These are phyloP conservation scores for Phylloporus sp. DNA, from an alignment of 768 basidiomycete species.

Conservation along the genomic window DNA sequence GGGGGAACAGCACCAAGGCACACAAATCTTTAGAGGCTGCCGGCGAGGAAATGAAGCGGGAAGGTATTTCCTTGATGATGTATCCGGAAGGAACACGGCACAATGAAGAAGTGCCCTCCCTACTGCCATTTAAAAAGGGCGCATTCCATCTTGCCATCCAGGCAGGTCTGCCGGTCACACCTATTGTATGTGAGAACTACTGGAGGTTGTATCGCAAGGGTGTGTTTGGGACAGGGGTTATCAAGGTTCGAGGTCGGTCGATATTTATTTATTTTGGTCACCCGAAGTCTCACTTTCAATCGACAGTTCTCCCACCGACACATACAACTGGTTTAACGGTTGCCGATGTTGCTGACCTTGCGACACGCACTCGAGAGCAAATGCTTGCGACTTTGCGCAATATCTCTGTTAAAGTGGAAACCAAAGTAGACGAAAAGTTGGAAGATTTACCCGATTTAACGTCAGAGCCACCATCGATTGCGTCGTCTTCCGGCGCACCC, in stretches of 20 bases:
- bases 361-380: slow-evolving; percentile 60
- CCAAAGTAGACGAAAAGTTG: slow-evolving; percentile 17
- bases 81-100: slow-evolving; percentile 96
- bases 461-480: slow-evolving; percentile 9
- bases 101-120: slow-evolving; percentile 53
- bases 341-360: slow-evolving; percentile 67
- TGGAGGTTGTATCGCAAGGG: slow-evolving; percentile 79
- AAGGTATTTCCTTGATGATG: slow-evolving; percentile 80
- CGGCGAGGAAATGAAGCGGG: slow-evolving; percentile 70
- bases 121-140: slow-evolving; percentile 95
- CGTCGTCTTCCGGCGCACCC: neutral
- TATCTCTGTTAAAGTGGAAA: slow-evolving; percentile 58
- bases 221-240: slow-evolving; percentile 67
- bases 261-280: neutral
- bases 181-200: slow-evolving; percentile 93
- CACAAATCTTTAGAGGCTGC: slow-evolving; percentile 73
- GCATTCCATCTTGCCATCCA: slow-evolving; percentile 95
- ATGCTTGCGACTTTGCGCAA: slow-evolving; percentile 80
- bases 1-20: slow-evolving; percentile 74
- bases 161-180: slow-evolving; percentile 85
- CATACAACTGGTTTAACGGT: slow-evolving; percentile 66
- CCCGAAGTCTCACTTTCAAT: slow-evolving; percentile 1
- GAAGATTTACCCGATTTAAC: slow-evolving; percentile 22
- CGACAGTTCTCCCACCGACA: slow-evolving; percentile 85
- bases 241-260: slow-evolving; percentile 70